Evolutionary conservation across 805 yeast genomes (phyloP).

Genomic region (Scheffersomyces coipomensis): DNA sequence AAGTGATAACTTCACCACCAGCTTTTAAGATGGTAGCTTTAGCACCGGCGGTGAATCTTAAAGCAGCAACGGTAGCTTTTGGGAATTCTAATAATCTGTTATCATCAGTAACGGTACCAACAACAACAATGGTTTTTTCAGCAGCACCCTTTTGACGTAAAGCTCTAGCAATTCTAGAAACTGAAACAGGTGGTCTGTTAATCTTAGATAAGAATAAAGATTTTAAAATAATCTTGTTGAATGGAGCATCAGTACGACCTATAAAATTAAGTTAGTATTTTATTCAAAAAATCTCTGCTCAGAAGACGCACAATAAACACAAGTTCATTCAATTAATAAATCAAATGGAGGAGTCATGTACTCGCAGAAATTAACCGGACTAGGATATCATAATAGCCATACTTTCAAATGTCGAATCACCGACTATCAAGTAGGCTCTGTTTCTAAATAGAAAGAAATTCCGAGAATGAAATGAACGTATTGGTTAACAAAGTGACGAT

Average conservation of each 20-base stretch:
- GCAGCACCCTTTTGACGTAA: constrained; percentile 79
- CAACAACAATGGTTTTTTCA: constrained; percentile 93
- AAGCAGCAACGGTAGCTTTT: constrained; percentile 97
- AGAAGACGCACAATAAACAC: constrained; percentile 33
- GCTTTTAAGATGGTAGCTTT: constrained; percentile 95
- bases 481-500: no score
- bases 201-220: constrained; percentile 95
- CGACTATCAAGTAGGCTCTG: neutral
- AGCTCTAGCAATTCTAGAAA: constrained; percentile 86
- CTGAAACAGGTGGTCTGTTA: constrained; percentile 99
- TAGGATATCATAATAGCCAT: neutral
- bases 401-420: constrained; percentile 1
- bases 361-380: constrained; percentile 31
- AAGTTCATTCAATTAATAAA: neutral
- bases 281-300: constrained; percentile 38
- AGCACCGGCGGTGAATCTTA: constrained; percentile 99
- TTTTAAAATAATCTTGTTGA: constrained; percentile 96
- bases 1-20: constrained; percentile 99
- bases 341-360: constrained; percentile 18
- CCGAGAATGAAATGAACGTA: no score
- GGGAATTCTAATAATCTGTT: constrained; percentile 91
- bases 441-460: no score
- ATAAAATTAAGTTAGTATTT: constrained; percentile 34
- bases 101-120: constrained; percentile 99
- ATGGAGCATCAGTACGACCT: constrained; percentile 98